Base-by-base conservation (phyloP, 495 filamentous ascomycete genomes). In the Xylaria flabelliformis region DNA sequence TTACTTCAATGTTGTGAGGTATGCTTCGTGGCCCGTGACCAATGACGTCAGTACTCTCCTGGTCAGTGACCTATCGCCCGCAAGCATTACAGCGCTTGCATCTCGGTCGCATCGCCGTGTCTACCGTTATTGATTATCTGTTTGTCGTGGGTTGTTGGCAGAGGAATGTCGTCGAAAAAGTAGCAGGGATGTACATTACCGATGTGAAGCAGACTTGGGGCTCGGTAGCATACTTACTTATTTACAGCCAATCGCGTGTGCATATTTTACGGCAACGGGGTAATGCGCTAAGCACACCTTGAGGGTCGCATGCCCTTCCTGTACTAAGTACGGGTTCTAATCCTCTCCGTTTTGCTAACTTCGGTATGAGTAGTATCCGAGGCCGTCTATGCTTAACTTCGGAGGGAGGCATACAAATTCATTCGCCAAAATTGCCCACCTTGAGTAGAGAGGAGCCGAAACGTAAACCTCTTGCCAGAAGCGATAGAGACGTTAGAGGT, bases 231-330 rank as follows among this genome's bases (percentile, higher is more conserved):
- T 29, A 29, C 26, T 2, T 29, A 29, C 26, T 2, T 29, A 29
- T 29, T 29, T n/a, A 21, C 59, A 42, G 59, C 59, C 59, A 63
- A 63, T 63, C 36, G 42, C 51, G 26, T 55, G 48, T 50, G 50
- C 21, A 26, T 12, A 1, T 26, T 19, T 53, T 26, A 21, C 5
- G 6, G 34, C 5, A 4, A 36, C 34, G 34, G 34, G 34, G 34
- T 36, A 36, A 29, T 29, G 26, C 26, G 26, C 26, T 29, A 29
- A 29, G 26, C 26, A 29, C 26, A 29, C 26, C 26, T 29, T 29
- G 26, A 2, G 26, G 26, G 26, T 21, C 19, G 7, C 19, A 24
- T 13, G 12, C 51, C 24, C 8, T 13, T 48, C 7, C 46, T 24
- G n/a, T 24, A 17, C 3, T 8, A 3, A 36, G 34, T 36, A 36